Percentiles rank a stretch among this genome's conserved stretches.
Evolutionary conservation across 331 rosid species (phyloP).

Genomic region (Malus hybrid): DNA sequence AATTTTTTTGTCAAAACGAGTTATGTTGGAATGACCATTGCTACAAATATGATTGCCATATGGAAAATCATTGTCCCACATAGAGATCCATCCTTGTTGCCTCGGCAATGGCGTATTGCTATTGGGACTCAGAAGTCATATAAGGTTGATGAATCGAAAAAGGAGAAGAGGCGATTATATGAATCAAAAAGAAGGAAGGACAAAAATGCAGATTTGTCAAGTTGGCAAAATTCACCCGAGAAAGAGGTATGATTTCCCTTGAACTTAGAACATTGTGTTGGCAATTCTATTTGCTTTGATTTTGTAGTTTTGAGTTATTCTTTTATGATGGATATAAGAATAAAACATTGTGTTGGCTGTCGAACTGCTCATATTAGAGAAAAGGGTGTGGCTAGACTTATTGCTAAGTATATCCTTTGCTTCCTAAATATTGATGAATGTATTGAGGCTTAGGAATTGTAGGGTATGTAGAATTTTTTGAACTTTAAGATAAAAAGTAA

Average conservation of each 20-base stretch:
- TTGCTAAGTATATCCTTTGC: background rate
- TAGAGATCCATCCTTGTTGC: slow-evolving; percentile 87
- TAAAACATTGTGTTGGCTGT: background rate
- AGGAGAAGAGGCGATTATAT: slow-evolving; percentile 63
- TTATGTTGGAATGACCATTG: too few relatives aligned
- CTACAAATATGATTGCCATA: slow-evolving; percentile 59
- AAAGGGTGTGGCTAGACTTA: background rate
- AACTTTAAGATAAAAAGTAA: background rate
- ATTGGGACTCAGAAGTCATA: slow-evolving; percentile 89
- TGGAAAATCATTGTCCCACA: slow-evolving; percentile 75
- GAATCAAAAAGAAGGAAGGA: slow-evolving; percentile 47
- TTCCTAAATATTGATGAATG: background rate
- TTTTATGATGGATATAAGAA: background rate
- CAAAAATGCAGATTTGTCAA: slow-evolving; percentile 38
- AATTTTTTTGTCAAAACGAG: too few relatives aligned
- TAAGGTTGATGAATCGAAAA: slow-evolving; percentile 55
- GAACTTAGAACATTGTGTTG: slow-evolving; percentile 8
- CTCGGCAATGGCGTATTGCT: slow-evolving; percentile 87
- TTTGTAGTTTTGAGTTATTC: background rate
- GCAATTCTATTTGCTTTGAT: background rate
- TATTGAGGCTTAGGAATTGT: background rate
- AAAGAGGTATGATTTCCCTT: slow-evolving; percentile 48
- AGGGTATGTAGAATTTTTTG: background rate
- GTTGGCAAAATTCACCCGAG: slow-evolving; percentile 42
- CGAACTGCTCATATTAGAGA: background rate